Conservation (phyloP, 164 flowering plant species). For the Liquidambar formosana region DNA sequence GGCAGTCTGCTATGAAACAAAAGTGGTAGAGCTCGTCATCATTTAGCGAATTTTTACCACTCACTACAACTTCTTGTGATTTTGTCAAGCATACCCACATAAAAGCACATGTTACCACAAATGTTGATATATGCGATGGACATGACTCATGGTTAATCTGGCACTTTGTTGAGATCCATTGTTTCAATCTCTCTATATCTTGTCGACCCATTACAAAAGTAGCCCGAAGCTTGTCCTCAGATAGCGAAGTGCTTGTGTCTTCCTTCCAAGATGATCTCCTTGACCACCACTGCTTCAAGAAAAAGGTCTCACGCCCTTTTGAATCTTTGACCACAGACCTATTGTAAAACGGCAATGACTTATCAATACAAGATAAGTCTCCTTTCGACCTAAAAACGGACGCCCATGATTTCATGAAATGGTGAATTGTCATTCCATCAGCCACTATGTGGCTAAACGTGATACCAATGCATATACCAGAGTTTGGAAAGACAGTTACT, state of each 20-base stretch:
- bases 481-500: slow-evolving; percentile 27
- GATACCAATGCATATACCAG: slow-evolving; percentile 29
- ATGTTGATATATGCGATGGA: slow-evolving; percentile 16
- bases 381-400: slow-evolving; percentile 8
- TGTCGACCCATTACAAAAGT: slow-evolving; percentile 16
- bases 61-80: not conserved
- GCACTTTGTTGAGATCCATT: not conserved
- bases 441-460: slow-evolving; percentile 23
- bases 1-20: slow-evolving; percentile 13
- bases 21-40: not conserved
- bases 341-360: slow-evolving; percentile 7
- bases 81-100: slow-evolving; percentile 14
- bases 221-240: not conserved
- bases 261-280: not conserved
- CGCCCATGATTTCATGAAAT: slow-evolving; percentile 44
- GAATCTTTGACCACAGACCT: slow-evolving; percentile 19
- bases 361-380: not conserved
- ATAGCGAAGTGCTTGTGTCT: not conserved
- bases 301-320: not conserved
- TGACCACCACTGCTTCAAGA: slow-evolving; percentile 6
- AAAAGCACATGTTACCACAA: slow-evolving; percentile 21
- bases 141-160: no score
- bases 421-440: slow-evolving; percentile 29
- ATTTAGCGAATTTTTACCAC: not conserved
- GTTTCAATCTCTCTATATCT: slow-evolving; percentile 20